These are phyloP conservation scores for Colletotrichum abscissum DNA, from an alignment of 2,329 filamentous ascomycete species.

Conservation along the genomic window DNA sequence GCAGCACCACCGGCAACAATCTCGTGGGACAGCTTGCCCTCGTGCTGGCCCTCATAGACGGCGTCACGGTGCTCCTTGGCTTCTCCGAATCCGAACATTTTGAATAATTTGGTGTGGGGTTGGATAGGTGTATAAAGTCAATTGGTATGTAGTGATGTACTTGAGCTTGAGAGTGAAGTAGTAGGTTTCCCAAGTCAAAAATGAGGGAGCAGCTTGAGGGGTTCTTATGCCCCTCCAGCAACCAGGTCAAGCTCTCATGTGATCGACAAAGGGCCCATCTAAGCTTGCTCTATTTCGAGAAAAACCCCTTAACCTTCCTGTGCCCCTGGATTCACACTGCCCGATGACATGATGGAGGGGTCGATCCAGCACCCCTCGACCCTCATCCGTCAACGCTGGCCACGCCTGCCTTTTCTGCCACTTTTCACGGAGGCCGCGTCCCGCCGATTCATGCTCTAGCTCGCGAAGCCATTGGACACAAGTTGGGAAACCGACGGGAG, in stretches of 20 bases:
- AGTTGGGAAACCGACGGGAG: constrained; percentile 5
- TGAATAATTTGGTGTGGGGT: not conserved
- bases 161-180: not conserved
- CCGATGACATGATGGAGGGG: not conserved
- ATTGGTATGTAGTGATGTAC: not conserved
- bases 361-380: not conserved
- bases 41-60: constrained; percentile 41
- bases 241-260: constrained; percentile 18
- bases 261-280: constrained; percentile 6
- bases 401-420: not conserved
- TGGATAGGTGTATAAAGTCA: not conserved
- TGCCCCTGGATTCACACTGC: constrained; percentile 6
- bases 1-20: constrained; percentile 79
- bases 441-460: not conserved
- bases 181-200: rapidly evolving
- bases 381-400: not conserved
- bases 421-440: not conserved
- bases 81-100: constrained; percentile 38
- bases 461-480: not conserved
- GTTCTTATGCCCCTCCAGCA: constrained; percentile 19
- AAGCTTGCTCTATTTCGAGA: constrained; percentile 21
- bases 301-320: not conserved
- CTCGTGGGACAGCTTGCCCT: constrained; percentile 67
- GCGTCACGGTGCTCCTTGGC: constrained; percentile 38
- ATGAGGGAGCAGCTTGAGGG: constrained; percentile 16